Conservation (phyloP, 2,329 filamentous ascomycete genomes). For the Penicillium sp. region DNA sequence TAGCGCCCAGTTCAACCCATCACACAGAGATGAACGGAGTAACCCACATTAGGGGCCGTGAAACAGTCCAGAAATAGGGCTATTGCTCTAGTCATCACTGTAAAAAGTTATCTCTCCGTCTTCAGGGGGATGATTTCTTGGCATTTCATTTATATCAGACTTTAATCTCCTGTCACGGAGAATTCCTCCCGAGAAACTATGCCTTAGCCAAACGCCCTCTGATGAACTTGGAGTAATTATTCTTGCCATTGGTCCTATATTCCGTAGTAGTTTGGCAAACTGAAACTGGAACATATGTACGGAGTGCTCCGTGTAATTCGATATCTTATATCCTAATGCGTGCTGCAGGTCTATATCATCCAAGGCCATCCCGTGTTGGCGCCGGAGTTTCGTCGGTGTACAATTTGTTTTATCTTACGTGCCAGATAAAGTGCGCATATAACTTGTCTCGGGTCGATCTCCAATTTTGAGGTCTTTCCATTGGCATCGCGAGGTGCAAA, state of each 20-base stretch:
- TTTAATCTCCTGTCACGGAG: slow-evolving; percentile 8
- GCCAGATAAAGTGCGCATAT: not conserved
- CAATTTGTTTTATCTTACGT: not conserved
- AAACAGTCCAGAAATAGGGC: not conserved
- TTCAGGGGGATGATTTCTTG: slow-evolving; percentile 7
- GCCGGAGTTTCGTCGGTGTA: not conserved
- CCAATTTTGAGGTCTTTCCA: not conserved
- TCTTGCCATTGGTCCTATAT: not conserved
- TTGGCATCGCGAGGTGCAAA: not conserved
- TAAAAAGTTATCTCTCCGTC: not conserved
- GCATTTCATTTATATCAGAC: slow-evolving; percentile 23
- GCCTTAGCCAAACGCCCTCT: not conserved
- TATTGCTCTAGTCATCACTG: not conserved
- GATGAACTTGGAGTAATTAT: not conserved
- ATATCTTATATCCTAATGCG: not conserved
- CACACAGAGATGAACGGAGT: not conserved
- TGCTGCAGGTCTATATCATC: not conserved
- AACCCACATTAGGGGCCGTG: not conserved
- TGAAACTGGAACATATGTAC: not conserved
- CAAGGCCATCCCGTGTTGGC: not conserved
- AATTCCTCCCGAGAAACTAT: not conserved
- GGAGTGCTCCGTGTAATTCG: no score
- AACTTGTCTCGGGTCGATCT: not conserved
- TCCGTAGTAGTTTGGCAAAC: not conserved
- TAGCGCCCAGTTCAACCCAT: slow-evolving; percentile 4